Evolutionary conservation across 2,329 filamentous ascomycete species (phyloP), one percentile per base, ranked within the genome.

Genomic region (Calonectria multiphialidica): DNA sequence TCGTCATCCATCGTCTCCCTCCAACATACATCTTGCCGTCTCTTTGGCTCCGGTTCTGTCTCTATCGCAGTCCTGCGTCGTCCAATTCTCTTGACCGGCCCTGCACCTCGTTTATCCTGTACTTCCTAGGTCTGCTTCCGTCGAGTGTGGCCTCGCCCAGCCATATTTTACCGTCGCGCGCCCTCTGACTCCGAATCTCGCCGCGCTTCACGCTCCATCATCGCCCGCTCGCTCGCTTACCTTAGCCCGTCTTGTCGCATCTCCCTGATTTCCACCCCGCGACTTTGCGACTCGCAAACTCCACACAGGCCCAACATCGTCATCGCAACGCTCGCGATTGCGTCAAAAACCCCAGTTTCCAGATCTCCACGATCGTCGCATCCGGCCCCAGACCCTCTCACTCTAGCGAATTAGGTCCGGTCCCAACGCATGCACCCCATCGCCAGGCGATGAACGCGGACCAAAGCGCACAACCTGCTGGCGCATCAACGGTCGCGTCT

Each of bases 371-470:
- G 73, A 79, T 77, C 71, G 74, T 77, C 74, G 75, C 73, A 77
- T 74, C 70, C 53, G 65, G 66, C 74, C 69, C 71, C 70, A 76
- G 70, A 70, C 73, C 69, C 62, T 64, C 40, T 65, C 61, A 37
- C 45, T 33, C 35, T 68, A 64, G 70, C 75, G 70, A 77, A 77
- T 78, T 72, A 75, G 57, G 53, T 69, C 67, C 47, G 57, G 61
- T 70, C n/a, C 78, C 77, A 74, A 59, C 75, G 70, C 75, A 82
- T 82, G 81, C 78, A 77, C 71, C 68, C 63, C 49, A 68, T 65
- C 72, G 73, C 70, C 73, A 73, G 80, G 80, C 77, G 70, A 84
- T 83, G 82, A 83, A 70, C 72, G 63, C 65, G 53, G 74, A 75
- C 59, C 73, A 77, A 68, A 77, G 68, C 70, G 71, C 72, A 71